Evolutionary conservation across 192 early-diverging fungal species (phyloP), one percentile per base, ranked within the genome.

Genomic region (Backusella morwellensis): DNA sequence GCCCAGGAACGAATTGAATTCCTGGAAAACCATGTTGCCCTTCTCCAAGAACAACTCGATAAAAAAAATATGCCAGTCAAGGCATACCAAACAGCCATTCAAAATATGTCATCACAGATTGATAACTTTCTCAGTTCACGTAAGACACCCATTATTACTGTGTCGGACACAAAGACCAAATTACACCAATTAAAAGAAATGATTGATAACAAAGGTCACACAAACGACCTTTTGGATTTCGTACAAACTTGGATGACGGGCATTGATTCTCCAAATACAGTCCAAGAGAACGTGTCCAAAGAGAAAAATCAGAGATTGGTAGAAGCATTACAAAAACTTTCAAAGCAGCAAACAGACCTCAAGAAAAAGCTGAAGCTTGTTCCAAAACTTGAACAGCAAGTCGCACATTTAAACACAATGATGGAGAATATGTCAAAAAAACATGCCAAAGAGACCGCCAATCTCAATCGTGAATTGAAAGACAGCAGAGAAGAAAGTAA

Each of bases 171-270:
- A 68, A 36, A 19, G 34, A 35, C 15, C 29, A 68, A 68, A 68
- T 68, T 68, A 68, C 67, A 68, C 34, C 67, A 68, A 36, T 68
- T 68, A 68, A 68, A 68, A 68, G 34, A 36, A 36, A 68, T 68
- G 15, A 68, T 68, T 14, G 35, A 36, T 68, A 63, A 26, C 26
- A 23, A 63, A 29, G 56, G 56, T 63, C 56, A 29, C 56, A 63
- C 56, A 29, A 9, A 11, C 11, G 56, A 63, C 56, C 21, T 63
- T 29, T 29, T 63, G 56, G 12, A 63, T 14, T 63, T 63, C 9
- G 56, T 63, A 63, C 56, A 63, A 63, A 26, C 23, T 29, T 63
- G 56, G 56, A 63, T 63, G 56, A 63, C 56, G 23, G 56, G 26
- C 56, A 63, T 63, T 29, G 56, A 63, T 63, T 63, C 56, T 63